These are phyloP conservation scores for Didymella segeticola DNA, from an alignment of 2,329 filamentous ascomycete genomes.

Conservation along the genomic window DNA sequence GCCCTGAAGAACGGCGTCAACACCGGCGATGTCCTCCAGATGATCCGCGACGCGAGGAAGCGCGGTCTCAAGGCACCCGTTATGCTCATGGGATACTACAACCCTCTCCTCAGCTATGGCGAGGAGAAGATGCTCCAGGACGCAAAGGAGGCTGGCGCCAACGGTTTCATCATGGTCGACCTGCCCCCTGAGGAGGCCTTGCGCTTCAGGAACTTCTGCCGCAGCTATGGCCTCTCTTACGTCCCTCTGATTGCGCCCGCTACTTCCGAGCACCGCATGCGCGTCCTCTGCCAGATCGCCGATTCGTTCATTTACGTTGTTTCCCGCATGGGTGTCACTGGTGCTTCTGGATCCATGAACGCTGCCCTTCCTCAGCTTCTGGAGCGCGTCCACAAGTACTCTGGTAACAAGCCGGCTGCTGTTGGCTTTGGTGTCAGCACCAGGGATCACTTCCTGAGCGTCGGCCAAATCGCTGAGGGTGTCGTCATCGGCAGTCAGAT, in stretches of 20 bases:
- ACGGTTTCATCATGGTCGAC: slow-evolving; percentile 97
- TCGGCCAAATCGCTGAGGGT: slow-evolving; percentile 85
- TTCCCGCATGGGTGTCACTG: slow-evolving; percentile 95
- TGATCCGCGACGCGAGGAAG: slow-evolving; percentile 80
- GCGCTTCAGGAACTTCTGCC: slow-evolving; percentile 86
- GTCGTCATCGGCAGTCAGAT: slow-evolving; percentile 98
- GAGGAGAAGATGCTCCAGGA: slow-evolving; percentile 88
- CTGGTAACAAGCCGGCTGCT: slow-evolving; percentile 86
- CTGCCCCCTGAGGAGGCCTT: slow-evolving; percentile 95
- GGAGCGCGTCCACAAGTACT: slow-evolving; percentile 87
- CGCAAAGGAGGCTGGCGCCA: slow-evolving; percentile 82
- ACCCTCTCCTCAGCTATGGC: slow-evolving; percentile 91
- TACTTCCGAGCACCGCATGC: slow-evolving; percentile 92
- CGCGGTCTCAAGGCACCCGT: slow-evolving; percentile 82
- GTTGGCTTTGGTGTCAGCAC: slow-evolving; percentile 98
- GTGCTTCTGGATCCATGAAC: slow-evolving; percentile 83
- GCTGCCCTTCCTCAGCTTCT: slow-evolving; percentile 81
- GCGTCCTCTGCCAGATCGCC: slow-evolving; percentile 91
- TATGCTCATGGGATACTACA: slow-evolving; percentile 98
- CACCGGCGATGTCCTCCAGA: slow-evolving; percentile 77
- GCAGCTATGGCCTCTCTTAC: slow-evolving; percentile 83
- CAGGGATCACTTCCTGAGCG: slow-evolving; percentile 86
- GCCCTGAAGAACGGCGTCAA: slow-evolving; percentile 90
- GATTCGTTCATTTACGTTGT: slow-evolving; percentile 99
- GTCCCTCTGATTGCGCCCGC: slow-evolving; percentile 95